A percentile compares a stretch with the other conserved stretches of the same genome.
phyloP scores from a whole-genome alignment of 768 basidiomycete species.

The Boletus reticuloceps region DNA sequence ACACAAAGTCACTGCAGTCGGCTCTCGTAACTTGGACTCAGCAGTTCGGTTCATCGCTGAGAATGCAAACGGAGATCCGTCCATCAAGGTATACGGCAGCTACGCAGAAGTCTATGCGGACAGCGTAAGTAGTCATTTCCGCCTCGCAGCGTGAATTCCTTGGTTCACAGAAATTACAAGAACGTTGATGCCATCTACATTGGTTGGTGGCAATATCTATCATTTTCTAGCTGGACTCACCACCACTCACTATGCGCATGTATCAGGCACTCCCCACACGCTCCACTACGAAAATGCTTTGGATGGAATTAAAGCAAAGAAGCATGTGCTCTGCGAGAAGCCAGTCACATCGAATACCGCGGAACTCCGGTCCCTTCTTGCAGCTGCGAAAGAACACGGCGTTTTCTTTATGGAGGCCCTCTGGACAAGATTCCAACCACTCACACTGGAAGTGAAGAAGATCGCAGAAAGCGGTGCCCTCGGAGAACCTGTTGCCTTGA shows the following conservation, averaged over 20 bases:
- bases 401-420: conserved; percentile 93
- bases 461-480: conserved; percentile 61
- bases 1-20: conserved; percentile 72
- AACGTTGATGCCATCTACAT: conserved; percentile 78
- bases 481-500: conserved; percentile 62
- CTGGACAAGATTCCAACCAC: conserved; percentile 83
- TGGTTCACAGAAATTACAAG: conserved; percentile 30
- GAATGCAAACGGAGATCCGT: conserved; percentile 46
- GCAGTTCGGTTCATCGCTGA: conserved; percentile 67
- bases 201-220: conserved; percentile 36
- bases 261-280: conserved; percentile 78
- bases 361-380: conserved; percentile 71
- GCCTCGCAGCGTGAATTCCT: neutral
- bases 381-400: conserved; percentile 70
- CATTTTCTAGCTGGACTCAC: neutral
- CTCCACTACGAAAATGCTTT: conserved; percentile 76
- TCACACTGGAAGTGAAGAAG: conserved; percentile 60
- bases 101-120: conserved; percentile 77
- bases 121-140: conserved; percentile 41
- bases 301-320: conserved; percentile 73
- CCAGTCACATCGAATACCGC: conserved; percentile 77
- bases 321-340: conserved; percentile 89
- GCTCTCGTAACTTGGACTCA: conserved; percentile 67
- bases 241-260: neutral
- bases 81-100: conserved; percentile 65